Conservation (phyloP, 345 rosid genomes). For the Camelina hispida region DNA sequence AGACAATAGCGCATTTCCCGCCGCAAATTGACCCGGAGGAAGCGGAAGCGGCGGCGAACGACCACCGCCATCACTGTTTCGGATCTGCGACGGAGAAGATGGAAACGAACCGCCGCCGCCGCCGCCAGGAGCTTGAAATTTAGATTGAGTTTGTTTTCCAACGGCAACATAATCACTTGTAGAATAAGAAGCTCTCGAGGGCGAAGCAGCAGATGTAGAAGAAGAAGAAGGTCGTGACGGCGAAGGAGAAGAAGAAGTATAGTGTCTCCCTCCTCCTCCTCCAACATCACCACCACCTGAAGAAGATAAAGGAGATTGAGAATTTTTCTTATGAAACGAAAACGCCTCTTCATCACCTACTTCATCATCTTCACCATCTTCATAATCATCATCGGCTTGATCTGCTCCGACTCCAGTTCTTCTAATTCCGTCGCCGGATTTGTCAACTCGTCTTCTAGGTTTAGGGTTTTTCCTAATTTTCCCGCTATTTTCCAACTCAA, state of each 20-base stretch:
- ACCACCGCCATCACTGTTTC: conserved; percentile 6
- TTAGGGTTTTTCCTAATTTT: conserved; percentile 36
- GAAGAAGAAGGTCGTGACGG: conserved; percentile 34
- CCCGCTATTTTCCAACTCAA: conserved; percentile 42
- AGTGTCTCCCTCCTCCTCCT: conserved; percentile 32
- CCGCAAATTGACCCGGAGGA: conserved; percentile 41
- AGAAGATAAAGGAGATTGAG: conserved; percentile 22
- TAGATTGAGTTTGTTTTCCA: conserved; percentile 33
- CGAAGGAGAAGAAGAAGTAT: conserved; percentile 32
- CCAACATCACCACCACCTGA: conserved; percentile 30
- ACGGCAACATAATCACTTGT: conserved; percentile 28
- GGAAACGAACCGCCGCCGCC: conserved; percentile 23
- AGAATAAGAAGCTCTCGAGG: conserved; percentile 33
- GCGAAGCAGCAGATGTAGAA: conserved; percentile 23
- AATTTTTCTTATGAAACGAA: conserved; percentile 31
- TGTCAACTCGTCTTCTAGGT: conserved; percentile 32
- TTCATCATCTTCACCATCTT: neutral
- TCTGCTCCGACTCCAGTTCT: conserved; percentile 4
- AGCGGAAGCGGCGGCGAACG: conserved; percentile 42
- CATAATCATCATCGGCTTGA: neutral
- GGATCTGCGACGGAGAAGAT: conserved; percentile 10
- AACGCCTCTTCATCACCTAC: conserved; percentile 23
- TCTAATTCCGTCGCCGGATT: conserved; percentile 21
- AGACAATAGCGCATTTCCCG: neutral
- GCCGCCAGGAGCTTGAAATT: conserved; percentile 39